These are phyloP conservation scores for Moesziomyces parantarcticus DNA, from an alignment of 1,284 basidiomycete species.

Conservation along the genomic window DNA sequence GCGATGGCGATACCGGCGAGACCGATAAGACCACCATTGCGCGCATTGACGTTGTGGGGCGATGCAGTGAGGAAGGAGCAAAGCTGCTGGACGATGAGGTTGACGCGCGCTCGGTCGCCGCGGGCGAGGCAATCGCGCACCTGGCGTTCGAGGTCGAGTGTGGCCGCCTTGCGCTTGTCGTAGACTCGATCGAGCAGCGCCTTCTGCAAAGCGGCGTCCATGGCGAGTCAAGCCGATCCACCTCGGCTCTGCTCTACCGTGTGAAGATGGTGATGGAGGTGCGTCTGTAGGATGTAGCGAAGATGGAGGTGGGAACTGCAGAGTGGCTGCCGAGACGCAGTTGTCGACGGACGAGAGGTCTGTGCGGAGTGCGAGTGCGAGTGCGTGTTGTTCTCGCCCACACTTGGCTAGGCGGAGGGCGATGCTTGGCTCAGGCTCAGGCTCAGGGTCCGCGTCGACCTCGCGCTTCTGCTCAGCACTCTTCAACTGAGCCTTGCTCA, in stretches of 20 bases:
- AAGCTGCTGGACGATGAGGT: slow-evolving; percentile 90
- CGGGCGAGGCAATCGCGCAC: slow-evolving; percentile 86
- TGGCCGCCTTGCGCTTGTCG: slow-evolving; percentile 94
- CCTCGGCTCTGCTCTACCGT: not conserved
- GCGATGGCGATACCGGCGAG: slow-evolving; percentile 96
- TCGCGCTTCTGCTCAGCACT: too few species aligned
- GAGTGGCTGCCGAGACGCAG: not conserved
- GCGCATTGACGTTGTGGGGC: slow-evolving; percentile 74
- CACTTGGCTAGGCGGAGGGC: not conserved
- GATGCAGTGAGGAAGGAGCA: slow-evolving; percentile 73
- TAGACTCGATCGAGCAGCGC: slow-evolving; percentile 72
- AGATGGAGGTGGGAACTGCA: too few species aligned
- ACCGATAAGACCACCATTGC: slow-evolving; percentile 95
- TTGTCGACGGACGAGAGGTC: not conserved
- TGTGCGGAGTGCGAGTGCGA: not conserved
- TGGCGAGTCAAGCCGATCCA: slow-evolving; percentile 2
- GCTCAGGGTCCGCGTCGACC: too few species aligned
- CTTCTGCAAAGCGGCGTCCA: slow-evolving; percentile 62
- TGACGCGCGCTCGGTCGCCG: slow-evolving; percentile 83
- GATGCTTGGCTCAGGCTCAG: too few species aligned
- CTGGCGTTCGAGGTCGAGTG: slow-evolving; percentile 94
- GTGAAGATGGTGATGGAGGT: not conserved
- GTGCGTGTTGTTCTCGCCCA: not conserved
- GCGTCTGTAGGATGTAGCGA: not conserved
- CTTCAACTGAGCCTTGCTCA: too few species aligned